Evolutionary conservation across 345 rosid species (phyloP).

Genomic region (Populus ilicifolia): DNA sequence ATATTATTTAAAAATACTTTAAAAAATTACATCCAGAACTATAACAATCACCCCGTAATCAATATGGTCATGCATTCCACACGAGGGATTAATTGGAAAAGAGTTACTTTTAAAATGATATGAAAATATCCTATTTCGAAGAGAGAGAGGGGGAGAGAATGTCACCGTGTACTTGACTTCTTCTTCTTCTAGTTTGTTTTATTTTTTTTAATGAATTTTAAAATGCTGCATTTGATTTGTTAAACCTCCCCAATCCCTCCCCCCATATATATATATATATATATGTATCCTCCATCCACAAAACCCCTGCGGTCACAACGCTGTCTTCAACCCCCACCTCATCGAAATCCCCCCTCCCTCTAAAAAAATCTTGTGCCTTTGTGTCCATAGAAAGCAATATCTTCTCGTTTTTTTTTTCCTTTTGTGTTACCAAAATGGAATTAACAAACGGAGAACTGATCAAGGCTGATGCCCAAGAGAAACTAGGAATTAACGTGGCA

Average conservation of each 20-base stretch:
- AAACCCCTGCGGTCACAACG: constrained; percentile 22
- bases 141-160: background rate
- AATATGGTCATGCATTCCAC: no score
- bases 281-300: background rate
- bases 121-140: no score
- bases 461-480: background rate
- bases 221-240: background rate
- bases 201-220: background rate
- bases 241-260: background rate
- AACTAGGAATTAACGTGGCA: background rate
- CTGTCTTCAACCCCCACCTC: background rate
- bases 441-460: background rate
- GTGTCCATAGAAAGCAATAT: background rate
- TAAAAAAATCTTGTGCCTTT: background rate
- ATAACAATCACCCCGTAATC: no score
- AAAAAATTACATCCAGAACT: no score
- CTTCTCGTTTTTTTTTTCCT: background rate
- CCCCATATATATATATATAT: background rate
- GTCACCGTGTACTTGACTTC: constrained; percentile 23
- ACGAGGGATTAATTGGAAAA: no score
- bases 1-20: no score
- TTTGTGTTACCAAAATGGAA: background rate
- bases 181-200: background rate
- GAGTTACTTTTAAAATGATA: no score
- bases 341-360: background rate